Percentiles rank a stretch among this genome's conserved stretches.
These are phyloP conservation scores for Salicornia ramosissima DNA, from an alignment of 148 eudicot species.

Conservation along the genomic window DNA sequence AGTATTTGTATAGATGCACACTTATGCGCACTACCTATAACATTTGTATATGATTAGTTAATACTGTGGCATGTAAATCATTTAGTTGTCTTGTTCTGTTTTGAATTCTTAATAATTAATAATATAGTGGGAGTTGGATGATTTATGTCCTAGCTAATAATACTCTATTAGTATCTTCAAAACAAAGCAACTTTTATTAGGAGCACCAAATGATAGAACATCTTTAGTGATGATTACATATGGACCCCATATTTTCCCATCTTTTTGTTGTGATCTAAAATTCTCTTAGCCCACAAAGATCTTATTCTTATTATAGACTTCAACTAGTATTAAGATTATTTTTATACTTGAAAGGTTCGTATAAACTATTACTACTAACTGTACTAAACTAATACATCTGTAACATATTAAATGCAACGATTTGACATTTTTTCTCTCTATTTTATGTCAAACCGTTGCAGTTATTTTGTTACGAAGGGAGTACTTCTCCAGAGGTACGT, in stretches of 20 bases:
- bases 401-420: too few species aligned
- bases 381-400: too few species aligned
- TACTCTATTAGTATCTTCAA: slow-evolving; percentile 18
- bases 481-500: too few species aligned
- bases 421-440: too few species aligned
- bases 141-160: background rate
- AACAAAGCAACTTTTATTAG: slow-evolving; percentile 25
- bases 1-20: background rate
- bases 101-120: too few species aligned
- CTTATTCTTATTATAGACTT: slow-evolving; percentile 10
- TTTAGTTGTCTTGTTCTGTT: slow-evolving; percentile 18
- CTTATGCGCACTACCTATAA: background rate
- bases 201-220: slow-evolving; percentile 24
- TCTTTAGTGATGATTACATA: slow-evolving; percentile 26
- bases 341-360: slow-evolving; percentile 11
- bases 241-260: slow-evolving; percentile 19
- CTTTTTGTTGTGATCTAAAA: slow-evolving; percentile 21
- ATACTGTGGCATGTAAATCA: slow-evolving; percentile 13
- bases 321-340: slow-evolving; percentile 2
- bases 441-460: too few species aligned
- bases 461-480: too few species aligned
- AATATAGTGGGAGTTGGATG: slow-evolving; percentile 18
- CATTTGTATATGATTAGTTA: slow-evolving; percentile 2
- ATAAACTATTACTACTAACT: slow-evolving; percentile 1
- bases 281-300: slow-evolving; percentile 34